Percentiles rank a stretch among this genome's conserved stretches.
Conservation (phyloP, 2,329 filamentous ascomycete species). For the Tolypocladium ophioglossoides region DNA sequence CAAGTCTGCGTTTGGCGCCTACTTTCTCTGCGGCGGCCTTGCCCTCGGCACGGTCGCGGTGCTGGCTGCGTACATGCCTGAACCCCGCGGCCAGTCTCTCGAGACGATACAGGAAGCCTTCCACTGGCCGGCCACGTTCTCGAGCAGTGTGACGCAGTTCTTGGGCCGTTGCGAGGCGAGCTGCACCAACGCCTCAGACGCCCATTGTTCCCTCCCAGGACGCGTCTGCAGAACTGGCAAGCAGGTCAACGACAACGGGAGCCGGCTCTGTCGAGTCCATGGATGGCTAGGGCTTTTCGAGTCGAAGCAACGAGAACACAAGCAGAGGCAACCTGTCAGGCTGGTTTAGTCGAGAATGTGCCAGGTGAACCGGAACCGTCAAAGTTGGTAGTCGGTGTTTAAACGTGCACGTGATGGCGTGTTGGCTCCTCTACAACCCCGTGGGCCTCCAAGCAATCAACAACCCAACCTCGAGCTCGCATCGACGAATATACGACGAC, state of each 20-base stretch:
- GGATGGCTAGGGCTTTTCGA: not conserved
- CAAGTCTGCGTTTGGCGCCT: not conserved
- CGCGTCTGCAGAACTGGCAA: not conserved
- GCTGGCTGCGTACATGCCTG: not conserved
- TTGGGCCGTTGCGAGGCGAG: not conserved
- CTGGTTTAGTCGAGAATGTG: too few species aligned
- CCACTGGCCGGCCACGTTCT: not conserved
- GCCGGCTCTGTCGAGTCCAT: not conserved
- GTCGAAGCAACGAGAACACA: too few species aligned
- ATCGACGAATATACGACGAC: too few species aligned
- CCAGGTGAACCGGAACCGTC: too few species aligned
- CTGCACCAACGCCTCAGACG: not conserved
- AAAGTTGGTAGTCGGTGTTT: too few species aligned
- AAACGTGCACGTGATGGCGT: too few species aligned
- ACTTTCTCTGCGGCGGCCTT: not conserved
- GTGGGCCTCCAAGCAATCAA: too few species aligned
- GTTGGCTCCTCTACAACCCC: too few species aligned
- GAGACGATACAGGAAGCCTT: not conserved
- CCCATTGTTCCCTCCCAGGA: not conserved
- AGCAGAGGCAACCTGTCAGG: too few species aligned
- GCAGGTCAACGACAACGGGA: not conserved
- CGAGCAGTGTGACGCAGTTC: not conserved
- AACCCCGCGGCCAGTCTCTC: not conserved
- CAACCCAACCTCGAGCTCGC: too few species aligned
- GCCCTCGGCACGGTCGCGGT: not conserved